Evolutionary conservation across 2,329 filamentous ascomycete species (phyloP).

Genomic region (Colletotrichum scovillei): DNA sequence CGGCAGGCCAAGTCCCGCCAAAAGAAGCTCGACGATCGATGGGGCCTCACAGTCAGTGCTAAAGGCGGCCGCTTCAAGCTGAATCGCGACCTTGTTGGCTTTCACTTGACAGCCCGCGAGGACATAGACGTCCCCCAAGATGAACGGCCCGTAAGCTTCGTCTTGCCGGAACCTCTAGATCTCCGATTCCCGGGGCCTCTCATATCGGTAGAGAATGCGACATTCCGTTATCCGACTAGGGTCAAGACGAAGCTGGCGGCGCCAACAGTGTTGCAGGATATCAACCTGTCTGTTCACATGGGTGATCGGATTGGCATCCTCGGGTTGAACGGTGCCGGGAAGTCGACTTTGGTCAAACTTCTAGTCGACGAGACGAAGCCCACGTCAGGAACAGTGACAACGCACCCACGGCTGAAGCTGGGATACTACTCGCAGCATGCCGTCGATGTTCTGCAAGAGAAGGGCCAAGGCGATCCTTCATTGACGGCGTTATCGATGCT

Average conservation of each 20-base stretch:
- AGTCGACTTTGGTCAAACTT: slow-evolving; percentile 81
- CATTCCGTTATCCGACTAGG: slow-evolving; percentile 68
- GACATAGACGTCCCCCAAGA: slow-evolving; percentile 79
- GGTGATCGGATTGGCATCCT: slow-evolving; percentile 81
- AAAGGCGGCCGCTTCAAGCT: slow-evolving; percentile 84
- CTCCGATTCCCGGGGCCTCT: slow-evolving; percentile 81
- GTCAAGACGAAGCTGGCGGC: slow-evolving; percentile 44
- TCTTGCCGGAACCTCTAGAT: slow-evolving; percentile 72
- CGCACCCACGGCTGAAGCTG: slow-evolving; percentile 76
- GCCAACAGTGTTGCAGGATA: slow-evolving; percentile 66
- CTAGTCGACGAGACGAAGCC: slow-evolving; percentile 71
- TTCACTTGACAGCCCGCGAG: slow-evolving; percentile 65
- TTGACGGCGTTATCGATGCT: slow-evolving; percentile 76
- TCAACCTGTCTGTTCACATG: slow-evolving; percentile 76
- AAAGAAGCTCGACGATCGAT: slow-evolving; percentile 85
- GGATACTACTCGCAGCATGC: slow-evolving; percentile 86
- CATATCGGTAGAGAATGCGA: slow-evolving; percentile 76
- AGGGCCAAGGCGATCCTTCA: slow-evolving; percentile 56
- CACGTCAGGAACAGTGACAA: slow-evolving; percentile 69
- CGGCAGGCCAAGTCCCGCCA: slow-evolving; percentile 87
- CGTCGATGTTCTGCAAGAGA: slow-evolving; percentile 73
- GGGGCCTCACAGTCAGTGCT: slow-evolving; percentile 79
- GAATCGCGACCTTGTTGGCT: slow-evolving; percentile 78
- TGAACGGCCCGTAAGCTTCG: slow-evolving; percentile 67
- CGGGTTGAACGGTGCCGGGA: slow-evolving; percentile 84